Evolutionary conservation across 202 grass and related monocot species (phyloP).

Genomic region (Bolboschoenoplectus hybrid): DNA sequence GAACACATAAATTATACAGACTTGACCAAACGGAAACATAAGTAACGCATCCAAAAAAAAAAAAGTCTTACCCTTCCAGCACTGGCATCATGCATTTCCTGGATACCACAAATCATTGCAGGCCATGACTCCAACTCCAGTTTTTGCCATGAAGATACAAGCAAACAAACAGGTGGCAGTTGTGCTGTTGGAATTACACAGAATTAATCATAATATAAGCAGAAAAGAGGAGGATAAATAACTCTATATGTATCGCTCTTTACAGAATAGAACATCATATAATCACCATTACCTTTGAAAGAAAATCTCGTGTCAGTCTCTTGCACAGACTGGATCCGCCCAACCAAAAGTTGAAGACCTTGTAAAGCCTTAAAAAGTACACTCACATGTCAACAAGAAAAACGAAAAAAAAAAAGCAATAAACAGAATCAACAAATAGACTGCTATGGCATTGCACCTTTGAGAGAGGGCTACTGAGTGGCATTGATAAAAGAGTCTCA

Average conservation of each 20-base stretch:
- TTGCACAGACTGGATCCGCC: slow-evolving; percentile 75
- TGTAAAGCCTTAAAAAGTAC: slow-evolving; percentile 64
- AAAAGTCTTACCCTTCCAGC: slow-evolving; percentile 64
- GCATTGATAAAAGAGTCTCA: slow-evolving; percentile 64
- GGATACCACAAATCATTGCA: slow-evolving; percentile 61
- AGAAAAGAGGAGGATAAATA: neutral
- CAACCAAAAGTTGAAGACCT: slow-evolving; percentile 77
- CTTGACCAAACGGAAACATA: neutral
- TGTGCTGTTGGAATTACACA: slow-evolving; percentile 54
- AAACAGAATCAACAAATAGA: slow-evolving; percentile 31
- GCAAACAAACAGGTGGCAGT: slow-evolving; percentile 66
- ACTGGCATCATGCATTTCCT: slow-evolving; percentile 62
- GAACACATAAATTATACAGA: slow-evolving; percentile 29
- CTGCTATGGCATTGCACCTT: slow-evolving; percentile 50
- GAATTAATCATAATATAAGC: neutral
- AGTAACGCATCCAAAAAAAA: neutral
- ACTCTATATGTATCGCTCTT: neutral
- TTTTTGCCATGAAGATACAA: slow-evolving; percentile 85
- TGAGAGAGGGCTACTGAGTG: slow-evolving; percentile 57
- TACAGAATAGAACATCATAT: slow-evolving; percentile 27
- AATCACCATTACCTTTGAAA: slow-evolving; percentile 61
- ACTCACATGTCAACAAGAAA: slow-evolving; percentile 35
- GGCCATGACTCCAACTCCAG: slow-evolving; percentile 87
- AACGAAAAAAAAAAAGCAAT: slow-evolving; percentile 33
- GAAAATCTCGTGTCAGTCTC: slow-evolving; percentile 80